Conservation (phyloP, 2,329 filamentous ascomycete species). For the Neofusicoccum sp. region DNA sequence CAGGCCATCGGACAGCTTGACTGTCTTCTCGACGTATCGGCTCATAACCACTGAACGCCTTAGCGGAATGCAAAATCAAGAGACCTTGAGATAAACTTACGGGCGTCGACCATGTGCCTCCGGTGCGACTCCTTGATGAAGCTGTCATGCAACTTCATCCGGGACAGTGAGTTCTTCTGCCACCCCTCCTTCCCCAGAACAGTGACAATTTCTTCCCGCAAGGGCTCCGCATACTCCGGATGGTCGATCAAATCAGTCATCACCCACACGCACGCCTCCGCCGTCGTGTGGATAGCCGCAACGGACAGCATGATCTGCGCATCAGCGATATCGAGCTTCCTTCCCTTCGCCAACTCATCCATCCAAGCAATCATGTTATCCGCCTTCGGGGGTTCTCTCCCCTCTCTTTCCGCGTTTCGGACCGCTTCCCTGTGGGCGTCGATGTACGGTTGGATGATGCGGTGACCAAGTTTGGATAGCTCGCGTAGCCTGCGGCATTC, state of each 20-base stretch:
- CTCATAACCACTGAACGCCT: background rate
- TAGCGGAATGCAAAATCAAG: background rate
- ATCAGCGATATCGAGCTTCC: background rate
- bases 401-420: background rate
- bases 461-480: background rate
- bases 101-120: slow-evolving; percentile 1
- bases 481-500: background rate
- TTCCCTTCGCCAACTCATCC: background rate
- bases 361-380: slow-evolving; percentile 2
- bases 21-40: background rate
- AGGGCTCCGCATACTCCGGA: slow-evolving; percentile 24
- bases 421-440: background rate
- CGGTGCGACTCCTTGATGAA: slow-evolving; percentile 25
- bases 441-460: background rate
- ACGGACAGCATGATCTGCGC: slow-evolving; percentile 19
- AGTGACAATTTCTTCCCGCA: slow-evolving; percentile 19
- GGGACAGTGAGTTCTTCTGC: slow-evolving; percentile 11
- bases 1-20: slow-evolving; percentile 11
- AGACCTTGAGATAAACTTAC: background rate
- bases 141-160: slow-evolving; percentile 23
- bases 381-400: background rate
- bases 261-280: background rate
- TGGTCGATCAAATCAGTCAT: slow-evolving; percentile 24
- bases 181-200: background rate
- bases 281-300: slow-evolving; percentile 25